phyloP scores from a whole-genome alignment of 345 rosid genomes.

The Heritiera littoralis region DNA sequence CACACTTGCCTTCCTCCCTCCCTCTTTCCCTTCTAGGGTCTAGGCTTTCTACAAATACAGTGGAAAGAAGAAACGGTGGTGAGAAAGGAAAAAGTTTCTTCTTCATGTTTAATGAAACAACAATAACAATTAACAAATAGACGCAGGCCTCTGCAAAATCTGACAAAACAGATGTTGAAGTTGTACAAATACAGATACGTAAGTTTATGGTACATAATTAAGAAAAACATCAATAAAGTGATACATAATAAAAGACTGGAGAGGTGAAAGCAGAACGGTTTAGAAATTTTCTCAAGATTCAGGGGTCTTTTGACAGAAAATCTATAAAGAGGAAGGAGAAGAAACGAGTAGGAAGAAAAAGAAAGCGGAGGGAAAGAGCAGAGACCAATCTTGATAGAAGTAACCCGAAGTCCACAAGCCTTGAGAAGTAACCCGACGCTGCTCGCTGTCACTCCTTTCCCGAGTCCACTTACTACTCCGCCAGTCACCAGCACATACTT shows the following conservation, averaged over 20 bases:
- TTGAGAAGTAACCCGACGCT: slow-evolving; percentile 68
- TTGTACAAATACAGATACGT: neutral
- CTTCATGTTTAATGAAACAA: neutral
- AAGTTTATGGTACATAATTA: neutral
- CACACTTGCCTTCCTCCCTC: neutral
- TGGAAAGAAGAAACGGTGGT: neutral
- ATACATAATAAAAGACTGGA: neutral
- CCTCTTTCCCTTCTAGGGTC: neutral
- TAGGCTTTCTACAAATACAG: neutral
- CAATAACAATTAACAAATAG: neutral
- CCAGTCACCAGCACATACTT: slow-evolving; percentile 67
- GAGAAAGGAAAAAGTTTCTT: neutral
- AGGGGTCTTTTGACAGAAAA: neutral
- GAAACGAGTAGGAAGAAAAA: neutral
- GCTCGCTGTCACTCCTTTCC: slow-evolving; percentile 73
- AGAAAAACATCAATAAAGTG: neutral
- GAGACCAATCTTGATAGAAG: slow-evolving; percentile 78
- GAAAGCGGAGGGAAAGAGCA: neutral
- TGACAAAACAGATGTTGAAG: neutral
- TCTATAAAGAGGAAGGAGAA: neutral
- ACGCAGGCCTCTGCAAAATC: neutral
- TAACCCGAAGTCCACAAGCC: slow-evolving; percentile 80
- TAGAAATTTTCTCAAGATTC: neutral
- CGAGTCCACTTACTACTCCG: slow-evolving; percentile 72
- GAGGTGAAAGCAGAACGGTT: neutral